phyloP scores from a whole-genome alignment of 1,139 yeast genomes.

The Sugiyamaella xylanicola region DNA sequence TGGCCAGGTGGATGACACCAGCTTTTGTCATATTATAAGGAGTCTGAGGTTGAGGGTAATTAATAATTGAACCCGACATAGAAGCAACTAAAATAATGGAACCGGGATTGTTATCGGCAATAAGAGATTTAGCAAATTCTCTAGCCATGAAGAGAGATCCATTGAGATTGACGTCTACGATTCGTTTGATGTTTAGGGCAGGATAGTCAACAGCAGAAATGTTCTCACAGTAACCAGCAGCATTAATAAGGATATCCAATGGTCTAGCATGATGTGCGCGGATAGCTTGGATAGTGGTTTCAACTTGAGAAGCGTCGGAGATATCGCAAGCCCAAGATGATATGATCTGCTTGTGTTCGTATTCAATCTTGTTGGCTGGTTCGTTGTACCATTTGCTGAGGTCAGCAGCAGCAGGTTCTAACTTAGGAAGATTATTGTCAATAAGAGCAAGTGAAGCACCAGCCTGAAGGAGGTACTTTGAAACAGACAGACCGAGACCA shows the following conservation, averaged over 20 bases:
- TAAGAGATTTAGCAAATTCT: slow-evolving; percentile 67
- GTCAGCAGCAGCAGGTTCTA: slow-evolving; percentile 61
- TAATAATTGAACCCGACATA: slow-evolving; percentile 83
- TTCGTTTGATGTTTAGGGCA: slow-evolving; percentile 64
- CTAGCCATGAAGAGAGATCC: slow-evolving; percentile 73
- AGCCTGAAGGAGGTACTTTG: slow-evolving; percentile 35
- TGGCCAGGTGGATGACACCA: slow-evolving; percentile 76
- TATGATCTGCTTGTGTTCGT: slow-evolving; percentile 37
- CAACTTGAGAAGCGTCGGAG: slow-evolving; percentile 65
- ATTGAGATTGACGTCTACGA: slow-evolving; percentile 71
- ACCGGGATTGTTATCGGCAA: slow-evolving; percentile 52
- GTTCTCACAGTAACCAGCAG: slow-evolving; percentile 86
- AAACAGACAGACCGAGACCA: slow-evolving; percentile 66
- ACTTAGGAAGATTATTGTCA: slow-evolving; percentile 63
- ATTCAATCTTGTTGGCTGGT: slow-evolving; percentile 21
- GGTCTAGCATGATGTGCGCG: slow-evolving; percentile 58
- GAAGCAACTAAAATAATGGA: slow-evolving; percentile 78
- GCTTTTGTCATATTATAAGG: slow-evolving; percentile 88
- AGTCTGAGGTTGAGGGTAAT: slow-evolving; percentile 81
- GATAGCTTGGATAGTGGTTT: slow-evolving; percentile 53
- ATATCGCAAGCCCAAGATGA: slow-evolving; percentile 79
- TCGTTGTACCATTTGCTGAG: slow-evolving; percentile 55
- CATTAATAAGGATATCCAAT: slow-evolving; percentile 67
- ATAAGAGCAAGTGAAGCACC: slow-evolving; percentile 60
- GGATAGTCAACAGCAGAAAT: slow-evolving; percentile 79